Percentiles rank a stretch among this genome's conserved stretches.
These are phyloP conservation scores for Lasiosphaeris hirsuta DNA, from an alignment of 495 filamentous ascomycete genomes.

Conservation along the genomic window DNA sequence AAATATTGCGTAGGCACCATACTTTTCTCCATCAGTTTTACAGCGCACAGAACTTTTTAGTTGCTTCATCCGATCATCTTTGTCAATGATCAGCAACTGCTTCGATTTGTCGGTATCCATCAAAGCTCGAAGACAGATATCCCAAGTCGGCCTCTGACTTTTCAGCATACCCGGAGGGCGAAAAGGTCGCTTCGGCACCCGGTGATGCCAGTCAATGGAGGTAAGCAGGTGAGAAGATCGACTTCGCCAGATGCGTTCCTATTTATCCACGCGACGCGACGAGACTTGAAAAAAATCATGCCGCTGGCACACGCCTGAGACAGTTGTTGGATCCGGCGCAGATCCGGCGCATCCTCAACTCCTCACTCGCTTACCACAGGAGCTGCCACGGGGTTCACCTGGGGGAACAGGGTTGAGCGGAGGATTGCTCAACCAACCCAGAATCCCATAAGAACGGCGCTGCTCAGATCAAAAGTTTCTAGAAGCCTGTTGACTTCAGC, in stretches of 20 bases:
- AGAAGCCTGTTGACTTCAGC: slow-evolving; percentile 4
- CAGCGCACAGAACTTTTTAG: too few species aligned
- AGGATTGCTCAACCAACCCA: slow-evolving; percentile 12
- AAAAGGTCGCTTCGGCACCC: too few species aligned
- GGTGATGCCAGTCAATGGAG: too few species aligned
- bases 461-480: slow-evolving; percentile 11
- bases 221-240: too few species aligned
- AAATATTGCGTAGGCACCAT: too few species aligned
- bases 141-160: too few species aligned
- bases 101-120: too few species aligned
- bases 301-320: slow-evolving; percentile 20
- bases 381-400: not conserved
- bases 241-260: not conserved
- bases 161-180: too few species aligned
- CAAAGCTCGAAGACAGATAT: too few species aligned
- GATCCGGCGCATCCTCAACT: slow-evolving; percentile 17
- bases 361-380: not conserved
- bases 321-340: slow-evolving; percentile 11
- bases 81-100: too few species aligned
- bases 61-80: too few species aligned
- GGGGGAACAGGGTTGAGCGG: slow-evolving; percentile 2
- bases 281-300: slow-evolving; percentile 7
- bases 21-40: too few species aligned
- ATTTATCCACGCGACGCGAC: slow-evolving; percentile 18
- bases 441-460: slow-evolving; percentile 3